Evolutionary conservation across 2,329 filamentous ascomycete species (phyloP).

Genomic region (Ophiostoma ips): DNA sequence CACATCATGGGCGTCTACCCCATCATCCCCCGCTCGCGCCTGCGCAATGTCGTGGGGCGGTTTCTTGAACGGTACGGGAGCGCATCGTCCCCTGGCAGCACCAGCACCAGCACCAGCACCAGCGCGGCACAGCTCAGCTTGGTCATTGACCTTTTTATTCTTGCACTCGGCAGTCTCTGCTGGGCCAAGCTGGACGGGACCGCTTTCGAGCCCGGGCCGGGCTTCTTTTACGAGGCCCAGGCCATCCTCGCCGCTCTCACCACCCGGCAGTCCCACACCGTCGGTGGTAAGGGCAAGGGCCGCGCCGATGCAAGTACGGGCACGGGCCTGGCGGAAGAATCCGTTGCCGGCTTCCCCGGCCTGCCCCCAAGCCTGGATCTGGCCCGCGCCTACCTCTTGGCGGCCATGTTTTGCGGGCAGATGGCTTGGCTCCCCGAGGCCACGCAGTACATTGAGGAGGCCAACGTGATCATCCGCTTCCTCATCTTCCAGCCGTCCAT

Average conservation of each 20-base stretch:
- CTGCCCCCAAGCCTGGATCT: conserved; percentile 6
- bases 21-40: conserved; percentile 3
- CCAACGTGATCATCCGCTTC: conserved; percentile 1
- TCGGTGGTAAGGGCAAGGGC: neutral
- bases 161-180: conserved; percentile 11
- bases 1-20: conserved; percentile 10
- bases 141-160: conserved; percentile 10
- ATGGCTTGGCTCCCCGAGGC: conserved; percentile 8
- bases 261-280: neutral
- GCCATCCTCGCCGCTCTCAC: neutral
- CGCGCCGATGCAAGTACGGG: neutral
- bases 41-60: neutral
- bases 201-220: conserved; percentile 3
- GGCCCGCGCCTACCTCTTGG: conserved; percentile 11
- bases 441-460: conserved; percentile 5
- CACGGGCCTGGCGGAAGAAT: neutral
- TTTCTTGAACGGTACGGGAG: neutral
- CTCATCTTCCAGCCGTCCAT: conserved; percentile 3
- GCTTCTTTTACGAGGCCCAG: conserved; percentile 3
- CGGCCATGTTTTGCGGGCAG: conserved; percentile 12
- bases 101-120: neutral
- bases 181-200: conserved; percentile 7
- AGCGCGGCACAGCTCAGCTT: neutral
- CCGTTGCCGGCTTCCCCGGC: neutral
- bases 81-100: no score